These are phyloP conservation scores for Calonectria pseudoturangicola DNA, from an alignment of 2,329 filamentous ascomycete species.

Conservation along the genomic window DNA sequence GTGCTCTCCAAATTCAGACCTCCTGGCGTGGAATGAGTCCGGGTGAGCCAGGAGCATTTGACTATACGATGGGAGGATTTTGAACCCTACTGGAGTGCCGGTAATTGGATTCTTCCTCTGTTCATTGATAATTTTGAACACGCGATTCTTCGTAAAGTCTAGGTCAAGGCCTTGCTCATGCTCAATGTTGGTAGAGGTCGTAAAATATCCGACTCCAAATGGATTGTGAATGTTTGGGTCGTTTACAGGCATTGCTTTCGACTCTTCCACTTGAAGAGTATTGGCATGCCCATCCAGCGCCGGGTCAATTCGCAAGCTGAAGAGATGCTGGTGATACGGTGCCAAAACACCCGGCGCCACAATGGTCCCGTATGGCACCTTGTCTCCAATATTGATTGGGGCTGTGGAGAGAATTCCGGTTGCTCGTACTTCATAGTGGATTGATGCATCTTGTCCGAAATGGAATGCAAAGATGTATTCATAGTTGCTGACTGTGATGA, in stretches of 20 bases:
- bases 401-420: conserved; percentile 66
- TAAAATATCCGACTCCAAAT: conserved; percentile 68
- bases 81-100: conserved; percentile 67
- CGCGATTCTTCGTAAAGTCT: conserved; percentile 67
- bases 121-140: conserved; percentile 70
- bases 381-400: conserved; percentile 72
- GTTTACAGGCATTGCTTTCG: conserved; percentile 64
- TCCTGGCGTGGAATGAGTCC: conserved; percentile 61
- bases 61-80: conserved; percentile 67
- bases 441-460: conserved; percentile 71
- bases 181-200: conserved; percentile 65
- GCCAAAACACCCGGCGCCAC: conserved; percentile 78
- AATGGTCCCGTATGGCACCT: conserved; percentile 73
- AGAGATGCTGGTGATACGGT: conserved; percentile 81
- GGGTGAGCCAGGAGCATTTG: conserved; percentile 65
- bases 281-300: conserved; percentile 77
- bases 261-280: conserved; percentile 66
- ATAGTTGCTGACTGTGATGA: conserved; percentile 79
- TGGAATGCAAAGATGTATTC: conserved; percentile 69
- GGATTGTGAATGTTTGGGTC: conserved; percentile 68
- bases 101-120: conserved; percentile 64
- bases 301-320: conserved; percentile 79
- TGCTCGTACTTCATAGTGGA: conserved; percentile 60
- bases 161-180: conserved; percentile 69
- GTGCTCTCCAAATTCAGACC: conserved; percentile 66